These are phyloP conservation scores for Rhizomucor pusillus DNA, from an alignment of 371 early-diverging fungal genomes.

Conservation along the genomic window DNA sequence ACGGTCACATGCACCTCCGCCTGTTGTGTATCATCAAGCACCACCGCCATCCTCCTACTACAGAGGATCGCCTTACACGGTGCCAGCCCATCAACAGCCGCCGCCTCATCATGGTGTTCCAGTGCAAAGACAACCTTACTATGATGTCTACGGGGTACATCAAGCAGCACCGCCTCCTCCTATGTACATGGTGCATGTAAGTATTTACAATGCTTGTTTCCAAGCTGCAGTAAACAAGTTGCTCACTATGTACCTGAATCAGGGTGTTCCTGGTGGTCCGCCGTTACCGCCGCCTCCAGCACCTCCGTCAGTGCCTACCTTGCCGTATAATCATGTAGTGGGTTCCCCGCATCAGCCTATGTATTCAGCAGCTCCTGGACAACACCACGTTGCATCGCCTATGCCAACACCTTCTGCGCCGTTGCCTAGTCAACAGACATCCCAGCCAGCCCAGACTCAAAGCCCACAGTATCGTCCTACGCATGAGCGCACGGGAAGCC, in stretches of 20 bases:
- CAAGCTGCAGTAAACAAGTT: not conserved
- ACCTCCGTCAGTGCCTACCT: conserved; percentile 11
- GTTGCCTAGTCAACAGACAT: not conserved
- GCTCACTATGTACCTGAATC: not conserved
- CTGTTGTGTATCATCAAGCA: conserved; percentile 18
- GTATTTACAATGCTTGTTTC: not conserved
- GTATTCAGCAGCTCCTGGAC: conserved; percentile 8
- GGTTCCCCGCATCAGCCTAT: too few relatives aligned
- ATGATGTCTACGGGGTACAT: conserved; percentile 39
- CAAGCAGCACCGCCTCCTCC: conserved; percentile 22
- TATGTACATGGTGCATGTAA: conserved; percentile 39
- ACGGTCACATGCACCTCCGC: conserved; percentile 11
- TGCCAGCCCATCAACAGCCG: conserved; percentile 9
- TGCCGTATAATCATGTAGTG: conserved; percentile 7
- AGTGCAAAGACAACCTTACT: conserved; percentile 14
- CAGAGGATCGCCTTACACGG: conserved; percentile 1
- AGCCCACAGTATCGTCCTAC: conserved; percentile 7
- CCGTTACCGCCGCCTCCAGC: conserved; percentile 18
- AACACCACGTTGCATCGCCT: conserved; percentile 2
- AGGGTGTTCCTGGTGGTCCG: too few relatives aligned
- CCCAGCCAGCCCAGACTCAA: too few relatives aligned
- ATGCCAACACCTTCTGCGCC: conserved; percentile 13
- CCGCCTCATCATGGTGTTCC: conserved; percentile 8
- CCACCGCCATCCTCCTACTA: conserved; percentile 7
- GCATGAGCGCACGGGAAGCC: not conserved